These are phyloP conservation scores for Fusarium pseudonygamai DNA, from an alignment of 2,329 filamentous ascomycete genomes.

Conservation along the genomic window DNA sequence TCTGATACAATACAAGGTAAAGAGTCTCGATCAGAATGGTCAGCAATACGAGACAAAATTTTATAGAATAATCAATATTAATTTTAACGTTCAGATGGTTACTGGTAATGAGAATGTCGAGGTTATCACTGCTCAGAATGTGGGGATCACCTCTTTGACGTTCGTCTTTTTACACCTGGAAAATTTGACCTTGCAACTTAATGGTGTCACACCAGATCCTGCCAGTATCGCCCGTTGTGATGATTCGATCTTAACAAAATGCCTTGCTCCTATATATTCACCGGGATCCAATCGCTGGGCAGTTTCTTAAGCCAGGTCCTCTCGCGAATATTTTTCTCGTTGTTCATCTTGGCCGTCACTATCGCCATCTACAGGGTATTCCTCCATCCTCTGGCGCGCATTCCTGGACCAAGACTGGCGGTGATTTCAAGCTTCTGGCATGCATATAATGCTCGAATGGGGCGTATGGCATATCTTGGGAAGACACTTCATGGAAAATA, in stretches of 20 bases:
- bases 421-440: conserved; percentile 60
- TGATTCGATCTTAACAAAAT: conserved; percentile 21
- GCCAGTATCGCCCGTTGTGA: not conserved
- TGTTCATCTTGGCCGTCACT: conserved; percentile 26
- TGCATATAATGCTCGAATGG: conserved; percentile 56
- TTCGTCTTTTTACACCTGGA: conserved; percentile 7
- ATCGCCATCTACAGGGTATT: conserved; percentile 51
- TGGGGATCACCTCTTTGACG: not conserved
- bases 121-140: not conserved
- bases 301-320: not conserved
- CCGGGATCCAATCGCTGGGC: conserved; percentile 2
- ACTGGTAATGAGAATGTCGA: not conserved
- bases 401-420: conserved; percentile 59
- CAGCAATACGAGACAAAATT: not conserved
- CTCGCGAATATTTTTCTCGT: not conserved
- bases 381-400: conserved; percentile 55
- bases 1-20: not conserved
- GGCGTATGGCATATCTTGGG: conserved; percentile 53
- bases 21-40: not conserved
- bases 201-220: not conserved
- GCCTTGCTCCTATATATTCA: not conserved
- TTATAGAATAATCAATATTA: not conserved
- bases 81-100: not conserved
- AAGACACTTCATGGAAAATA: conserved; percentile 57
- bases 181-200: not conserved